Evolutionary conservation across 140 eudicot species (phyloP), one percentile per base, ranked within the genome.

Genomic region (Oenanthe javanica): DNA sequence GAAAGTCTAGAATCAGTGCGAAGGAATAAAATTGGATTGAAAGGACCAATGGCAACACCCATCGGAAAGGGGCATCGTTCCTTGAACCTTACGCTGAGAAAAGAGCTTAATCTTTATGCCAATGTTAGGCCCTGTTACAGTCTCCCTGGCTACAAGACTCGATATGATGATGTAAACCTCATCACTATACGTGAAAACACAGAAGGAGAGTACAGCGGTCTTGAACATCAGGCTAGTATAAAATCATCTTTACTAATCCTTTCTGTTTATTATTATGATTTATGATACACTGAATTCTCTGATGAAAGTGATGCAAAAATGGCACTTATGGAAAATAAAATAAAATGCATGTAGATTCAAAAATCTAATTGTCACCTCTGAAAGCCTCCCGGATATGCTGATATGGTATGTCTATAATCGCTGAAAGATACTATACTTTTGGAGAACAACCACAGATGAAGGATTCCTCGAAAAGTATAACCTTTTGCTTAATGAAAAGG

Each of bases 111-210:
- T 82, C 88, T 94, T 40, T 92, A 87, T 73, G 98, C 98, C 9
- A 89, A 93, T 21, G 94, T 94, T 66, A 97, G 91, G 21, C 90
- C 93, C 66, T 94, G 98, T 69, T 90, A 90, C 80, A 94, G 93
- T 81, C 82, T 94, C 66, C 87, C 87, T 48, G 97, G 98, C 5
- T 82, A 92, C 70, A 91, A 88, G 11, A 94, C 97, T 4, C 85
- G 98, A 16, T 97, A 94, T 49, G 91, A 94, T 80, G 89, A 90
- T 75, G 97, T 94, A 23, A 96, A 94, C 87, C 93, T 94, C 74
- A 93, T 94, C n/a, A 97, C 93, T 49, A 90, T 94, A 59, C 84
- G 98, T 81, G 98, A 94, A 89, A 94, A 94, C 55, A 94, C 98
- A 0, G 98, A 94, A 82, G 98, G 98, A 12, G 98, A 94, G 82